phyloP scores from a whole-genome alignment of 257 asterid species.

The Pogostemon cablin region DNA sequence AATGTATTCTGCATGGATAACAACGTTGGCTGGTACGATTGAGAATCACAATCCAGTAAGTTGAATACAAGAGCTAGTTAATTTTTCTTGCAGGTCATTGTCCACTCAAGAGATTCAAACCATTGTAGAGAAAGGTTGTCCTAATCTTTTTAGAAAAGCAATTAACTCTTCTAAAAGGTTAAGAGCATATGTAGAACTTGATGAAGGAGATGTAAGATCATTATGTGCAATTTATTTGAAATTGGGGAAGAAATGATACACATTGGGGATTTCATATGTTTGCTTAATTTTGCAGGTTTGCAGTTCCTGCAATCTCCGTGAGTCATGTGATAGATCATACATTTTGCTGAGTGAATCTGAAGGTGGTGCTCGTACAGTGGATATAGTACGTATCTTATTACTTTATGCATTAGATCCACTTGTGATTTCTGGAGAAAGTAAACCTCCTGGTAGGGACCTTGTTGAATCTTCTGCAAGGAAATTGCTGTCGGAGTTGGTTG shows the following conservation, averaged over 20 bases:
- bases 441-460: conserved; percentile 57
- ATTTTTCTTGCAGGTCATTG: conserved; percentile 59
- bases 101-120: conserved; percentile 63
- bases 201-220: conserved; percentile 77
- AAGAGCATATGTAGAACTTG: conserved; percentile 72
- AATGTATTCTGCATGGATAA: background rate
- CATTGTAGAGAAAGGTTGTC: conserved; percentile 82
- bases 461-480: conserved; percentile 75
- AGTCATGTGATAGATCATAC: conserved; percentile 88
- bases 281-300: conserved; percentile 63
- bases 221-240: conserved; percentile 10
- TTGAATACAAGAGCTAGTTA: conserved; percentile 7
- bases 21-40: background rate
- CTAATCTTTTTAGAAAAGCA: conserved; percentile 69
- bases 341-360: conserved; percentile 60
- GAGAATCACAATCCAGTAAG: background rate
- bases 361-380: conserved; percentile 74
- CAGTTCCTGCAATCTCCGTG: conserved; percentile 73
- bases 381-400: conserved; percentile 72
- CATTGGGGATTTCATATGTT: conserved; percentile 1
- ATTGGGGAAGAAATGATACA: conserved; percentile 8
- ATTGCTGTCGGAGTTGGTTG: conserved; percentile 67
- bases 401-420: conserved; percentile 73
- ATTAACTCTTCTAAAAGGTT: conserved; percentile 89
- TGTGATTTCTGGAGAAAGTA: conserved; percentile 51